Base-by-base conservation (phyloP, 306 rosid genomes). In the Vigna nakashimae region DNA sequence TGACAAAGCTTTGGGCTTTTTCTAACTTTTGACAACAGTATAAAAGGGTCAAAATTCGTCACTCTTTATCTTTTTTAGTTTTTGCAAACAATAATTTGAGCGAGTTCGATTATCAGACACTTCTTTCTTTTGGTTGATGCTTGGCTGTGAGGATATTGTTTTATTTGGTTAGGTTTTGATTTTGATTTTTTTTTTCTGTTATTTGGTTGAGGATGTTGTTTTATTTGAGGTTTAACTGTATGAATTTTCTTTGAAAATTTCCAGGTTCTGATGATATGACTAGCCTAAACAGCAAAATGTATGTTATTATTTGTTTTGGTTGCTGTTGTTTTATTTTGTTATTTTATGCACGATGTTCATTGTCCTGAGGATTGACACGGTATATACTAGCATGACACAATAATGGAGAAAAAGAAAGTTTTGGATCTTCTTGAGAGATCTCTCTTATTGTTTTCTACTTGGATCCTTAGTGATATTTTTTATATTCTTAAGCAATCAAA, bases 271-370 rank as follows among this genome's bases (percentile, higher is more conserved):
- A 26, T 64, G 49, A 22, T 36, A 32, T 20, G 22, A 20, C 22
- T 26, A 26, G 46, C n/a, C 24, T 75, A 20, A 50, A 28, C 71
- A 59, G 58, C n/a, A 57, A 70, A 65, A 59, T 40, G n/a, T 65
- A 14, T 49, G n/a, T 45, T 56, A 57, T 81, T 71, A 58, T 66
- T 75, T 73, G 40, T 50, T 58, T 24, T 28, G 46, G 7, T 49
- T 7, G 22, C 38, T 66, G 69, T 51, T 76, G 49, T 65, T 62
- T 65, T 83, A 58, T 50, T 46, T 82, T 73, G 68, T 59, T 46
- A 45, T 43, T 45, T 76, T 81, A 75, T 69, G 67, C 9, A 60
- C 30, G 56, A 59, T 75, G 87, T 87, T 85, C 72, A 71, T 68
- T 85, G 83, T 80, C 69, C 49, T 17, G 62, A 75, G 42, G 60